Evolutionary conservation across 2,329 filamentous ascomycete species (phyloP), one percentile per base, ranked within the genome.

Genomic region (Aspergillus pseudoglaucus): DNA sequence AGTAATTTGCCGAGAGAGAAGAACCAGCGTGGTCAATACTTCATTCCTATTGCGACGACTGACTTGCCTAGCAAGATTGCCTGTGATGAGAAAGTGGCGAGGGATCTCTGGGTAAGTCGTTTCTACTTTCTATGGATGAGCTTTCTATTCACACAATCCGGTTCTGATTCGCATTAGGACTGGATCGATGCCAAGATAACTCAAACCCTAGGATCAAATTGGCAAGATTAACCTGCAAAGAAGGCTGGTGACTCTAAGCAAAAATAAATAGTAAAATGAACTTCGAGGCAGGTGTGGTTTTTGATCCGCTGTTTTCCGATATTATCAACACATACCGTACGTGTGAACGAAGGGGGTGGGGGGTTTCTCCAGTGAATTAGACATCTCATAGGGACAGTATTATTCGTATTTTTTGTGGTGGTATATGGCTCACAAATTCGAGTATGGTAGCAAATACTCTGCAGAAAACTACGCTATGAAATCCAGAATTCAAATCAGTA

Each of bases 31-130:
- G 69, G 67, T 1, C 55, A 54, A 38, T 72, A 69, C 45, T 72
- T 70, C 44, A 60, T 68, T 39, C 68, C 69, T 7, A 59, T 70
- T 35, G 68, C 61, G 4, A 59, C 52, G n/a, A 47, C 51, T 30
- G 57, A 55, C 41, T 50, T 55, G 40, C 56, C 58, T 10, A 65
- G 59, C 39, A 38, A 40, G 18, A 47, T 61, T 42, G 59, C 58
- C 12, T 48, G 59, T 42, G 59, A 72, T 53, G 55, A 55, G 49
- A 51, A 61, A 33, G 47, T 71, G 27, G 62, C 60, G 25, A 51
- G 49, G 25, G 55, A 61, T 44, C 43, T 70, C 40, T 71, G 68
- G 66, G 61, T 57, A 47, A 47, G 46, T 50, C 25, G 25, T 37
- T 42, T 30, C 32, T 23, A 27, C 14, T 15, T 9, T 39, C 10